Evolutionary conservation across 2,329 filamentous ascomycete genomes (phyloP), one percentile per base, ranked within the genome.

Genomic region (Sclerotinia spermophila): DNA sequence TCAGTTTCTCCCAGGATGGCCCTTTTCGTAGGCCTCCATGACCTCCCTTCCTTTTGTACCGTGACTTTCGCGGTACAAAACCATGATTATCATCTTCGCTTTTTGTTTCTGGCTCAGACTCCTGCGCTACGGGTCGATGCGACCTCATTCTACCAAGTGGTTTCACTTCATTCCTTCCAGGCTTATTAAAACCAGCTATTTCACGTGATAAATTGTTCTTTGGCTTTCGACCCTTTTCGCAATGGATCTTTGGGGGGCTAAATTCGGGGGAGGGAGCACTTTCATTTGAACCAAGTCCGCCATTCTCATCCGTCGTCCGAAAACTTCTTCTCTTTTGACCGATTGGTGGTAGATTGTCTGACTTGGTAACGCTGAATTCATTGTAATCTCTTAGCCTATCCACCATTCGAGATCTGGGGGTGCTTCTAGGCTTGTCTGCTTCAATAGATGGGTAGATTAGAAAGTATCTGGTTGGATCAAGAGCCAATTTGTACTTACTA

Each of bases 201-300:
- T 51, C n/a, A 27, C 8, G n/a, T 2, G 6, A 3, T 27, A 27
- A 51, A 51, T 2, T 13, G 3, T 51, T 51, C 15, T 13, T 51
- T 17, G 5, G 2, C 7, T 51, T 27, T 7, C 17, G 48, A 51
- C 13, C 17, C 11, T 3, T 5, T 15, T 11, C 0, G 17, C 5
- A 27, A 17, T n/a, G 5, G 27, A 7, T 51, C 2, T 17, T 11
- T 17, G 13, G n/a, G 2, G 48, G 3, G n/a, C 6, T 17, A 15
- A 17, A 0, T 3, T 27, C 2, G 5, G n/a, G 13, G n/a, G n/a
- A 1, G 6, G 2, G n/a, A 51, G 27, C 2, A 2, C 6, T 27
- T 51, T 27, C 48, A 5, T 51, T 27, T 27, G n/a, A 17, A 17
- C 13, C 48, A 51, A 17, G 2, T 13, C 48, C 13, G 2, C 13